Evolutionary conservation across 495 filamentous ascomycete species (phyloP).

Genomic region (Extremus antarcticus): DNA sequence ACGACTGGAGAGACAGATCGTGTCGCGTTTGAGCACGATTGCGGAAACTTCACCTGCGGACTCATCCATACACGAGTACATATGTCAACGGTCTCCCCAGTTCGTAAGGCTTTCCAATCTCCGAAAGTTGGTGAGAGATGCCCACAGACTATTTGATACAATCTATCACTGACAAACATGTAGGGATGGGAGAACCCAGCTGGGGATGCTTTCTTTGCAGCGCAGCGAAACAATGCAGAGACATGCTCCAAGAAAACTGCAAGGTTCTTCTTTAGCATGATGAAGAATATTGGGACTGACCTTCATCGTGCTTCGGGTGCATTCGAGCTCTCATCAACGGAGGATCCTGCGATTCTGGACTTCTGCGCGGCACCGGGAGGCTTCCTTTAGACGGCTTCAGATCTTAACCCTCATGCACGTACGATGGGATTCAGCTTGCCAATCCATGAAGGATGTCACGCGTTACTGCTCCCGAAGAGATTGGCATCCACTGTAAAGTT

Average conservation of each 20-base stretch:
- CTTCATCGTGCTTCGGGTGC: conserved; percentile 21
- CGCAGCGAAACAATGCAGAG: conserved; percentile 32
- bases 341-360: conserved; percentile 34
- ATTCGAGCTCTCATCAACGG: conserved; percentile 4
- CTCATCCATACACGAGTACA: no score
- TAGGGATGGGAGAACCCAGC: conserved; percentile 36
- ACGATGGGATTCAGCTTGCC: conserved; percentile 38
- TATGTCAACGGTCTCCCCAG: no score
- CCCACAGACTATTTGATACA: no score
- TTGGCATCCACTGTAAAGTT: conserved; percentile 20
- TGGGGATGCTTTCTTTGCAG: conserved; percentile 34
- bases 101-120: no score
- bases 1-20: no score
- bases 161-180: no score
- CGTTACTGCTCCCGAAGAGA: conserved; percentile 27
- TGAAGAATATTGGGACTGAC: conserved; percentile 28
- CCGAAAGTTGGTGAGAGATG: no score
- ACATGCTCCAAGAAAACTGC: conserved; percentile 9
- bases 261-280: conserved; percentile 28
- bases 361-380: conserved; percentile 50
- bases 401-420: conserved; percentile 28
- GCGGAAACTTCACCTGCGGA: no score
- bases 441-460: conserved; percentile 32
- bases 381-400: conserved; percentile 33
- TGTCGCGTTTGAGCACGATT: no score